Percentiles rank a stretch among this genome's conserved stretches.
These are phyloP conservation scores for Oryza punctata DNA, from an alignment of 176 grass and related monocot species.

Conservation along the genomic window DNA sequence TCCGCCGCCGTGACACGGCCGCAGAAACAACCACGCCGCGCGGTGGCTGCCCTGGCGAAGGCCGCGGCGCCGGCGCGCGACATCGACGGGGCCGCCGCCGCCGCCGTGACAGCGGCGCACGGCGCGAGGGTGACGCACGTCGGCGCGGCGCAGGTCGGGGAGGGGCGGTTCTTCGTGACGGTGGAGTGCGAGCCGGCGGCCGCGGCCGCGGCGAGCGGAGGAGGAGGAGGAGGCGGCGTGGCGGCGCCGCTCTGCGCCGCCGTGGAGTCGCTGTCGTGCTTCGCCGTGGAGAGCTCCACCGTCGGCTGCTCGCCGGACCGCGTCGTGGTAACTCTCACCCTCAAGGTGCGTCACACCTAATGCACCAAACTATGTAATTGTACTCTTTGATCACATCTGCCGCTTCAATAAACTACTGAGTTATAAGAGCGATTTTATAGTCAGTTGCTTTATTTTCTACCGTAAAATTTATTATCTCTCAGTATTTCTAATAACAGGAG, in stretches of 20 bases:
- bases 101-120: not conserved
- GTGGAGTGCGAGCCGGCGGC: constrained; percentile 55
- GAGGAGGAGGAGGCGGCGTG: constrained; percentile 16
- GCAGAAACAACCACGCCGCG: not conserved
- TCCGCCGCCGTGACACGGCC: not conserved
- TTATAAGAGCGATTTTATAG: too few species aligned
- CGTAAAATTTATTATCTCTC: too few species aligned
- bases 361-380: too few species aligned
- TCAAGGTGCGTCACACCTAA: constrained; percentile 48
- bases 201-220: not conserved
- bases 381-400: too few species aligned
- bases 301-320: constrained; percentile 45
- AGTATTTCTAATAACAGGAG: too few species aligned
- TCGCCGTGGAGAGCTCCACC: constrained; percentile 73
- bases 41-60: not conserved
- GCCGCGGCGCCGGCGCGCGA: not conserved
- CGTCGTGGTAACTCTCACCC: constrained; percentile 55
- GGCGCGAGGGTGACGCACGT: constrained; percentile 52
- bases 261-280: constrained; percentile 62
- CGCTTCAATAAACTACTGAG: too few species aligned
- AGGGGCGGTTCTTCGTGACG: constrained; percentile 62
- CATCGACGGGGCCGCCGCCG: not conserved
- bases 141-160: constrained; percentile 53
- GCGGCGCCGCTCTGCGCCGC: constrained; percentile 67
- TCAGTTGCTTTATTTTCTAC: too few species aligned